A percentile compares a stretch with the other conserved stretches of the same genome.
These are phyloP conservation scores for Pisolithus orientalis DNA, from an alignment of 768 basidiomycete species.

Conservation along the genomic window DNA sequence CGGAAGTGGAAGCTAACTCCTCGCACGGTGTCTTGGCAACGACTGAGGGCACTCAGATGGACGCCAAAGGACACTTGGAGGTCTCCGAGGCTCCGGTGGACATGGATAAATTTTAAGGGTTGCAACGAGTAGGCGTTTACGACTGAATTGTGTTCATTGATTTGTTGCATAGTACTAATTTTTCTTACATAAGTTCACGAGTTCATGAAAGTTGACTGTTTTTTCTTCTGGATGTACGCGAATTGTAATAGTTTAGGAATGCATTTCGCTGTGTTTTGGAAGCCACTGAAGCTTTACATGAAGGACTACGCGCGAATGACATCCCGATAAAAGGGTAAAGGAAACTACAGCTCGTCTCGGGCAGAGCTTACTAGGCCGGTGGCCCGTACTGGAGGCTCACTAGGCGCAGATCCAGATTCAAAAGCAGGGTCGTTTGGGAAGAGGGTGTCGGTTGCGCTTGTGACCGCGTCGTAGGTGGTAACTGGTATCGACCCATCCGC, in stretches of 20 bases:
- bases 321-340: not conserved
- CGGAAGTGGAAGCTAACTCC: conserved; percentile 54
- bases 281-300: no score
- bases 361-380: no score
- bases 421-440: no score
- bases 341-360: not conserved
- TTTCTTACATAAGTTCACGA: no score
- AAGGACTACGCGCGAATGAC: not conserved
- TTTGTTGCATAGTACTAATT: not conserved
- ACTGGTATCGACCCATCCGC: not conserved
- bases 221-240: not conserved
- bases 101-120: conserved; percentile 22
- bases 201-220: not conserved
- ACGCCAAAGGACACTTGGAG: conserved; percentile 51
- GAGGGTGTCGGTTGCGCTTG: no score
- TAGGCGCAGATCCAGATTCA: no score
- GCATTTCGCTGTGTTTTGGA: no score
- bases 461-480: not conserved
- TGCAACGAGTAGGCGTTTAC: not conserved
- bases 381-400: no score
- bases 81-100: conserved; percentile 19
- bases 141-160: not conserved
- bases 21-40: conserved; percentile 48
- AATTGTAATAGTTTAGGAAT: no score
- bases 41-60: conserved; percentile 47